phyloP scores from a whole-genome alignment of 2,329 filamentous ascomycete genomes.

The Metarhizium album region DNA sequence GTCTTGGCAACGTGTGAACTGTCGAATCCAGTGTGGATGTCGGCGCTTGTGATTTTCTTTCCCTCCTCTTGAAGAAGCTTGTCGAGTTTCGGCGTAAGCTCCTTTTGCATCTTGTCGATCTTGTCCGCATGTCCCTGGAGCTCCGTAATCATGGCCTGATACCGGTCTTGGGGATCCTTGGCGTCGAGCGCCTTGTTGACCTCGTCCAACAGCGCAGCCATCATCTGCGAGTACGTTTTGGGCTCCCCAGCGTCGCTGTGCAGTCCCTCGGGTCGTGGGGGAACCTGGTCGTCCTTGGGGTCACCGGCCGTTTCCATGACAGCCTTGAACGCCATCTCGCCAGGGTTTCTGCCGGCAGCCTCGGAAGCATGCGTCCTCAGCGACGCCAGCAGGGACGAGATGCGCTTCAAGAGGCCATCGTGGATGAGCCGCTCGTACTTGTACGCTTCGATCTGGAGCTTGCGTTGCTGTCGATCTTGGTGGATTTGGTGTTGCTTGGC shows the following conservation, averaged over 20 bases:
- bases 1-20: conserved; percentile 69
- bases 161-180: conserved; percentile 57
- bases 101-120: conserved; percentile 64
- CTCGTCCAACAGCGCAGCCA: conserved; percentile 89
- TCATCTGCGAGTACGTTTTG: conserved; percentile 91
- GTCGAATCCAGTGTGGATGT: conserved; percentile 81
- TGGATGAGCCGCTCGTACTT: conserved; percentile 93
- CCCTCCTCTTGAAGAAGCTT: conserved; percentile 77
- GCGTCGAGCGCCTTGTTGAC: conserved; percentile 79
- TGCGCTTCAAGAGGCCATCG: conserved; percentile 76
- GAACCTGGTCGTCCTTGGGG: conserved; percentile 63
- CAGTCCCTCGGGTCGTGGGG: conserved; percentile 66
- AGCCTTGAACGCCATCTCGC: conserved; percentile 78
- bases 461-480: conserved; percentile 74
- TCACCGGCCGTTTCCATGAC: conserved; percentile 73
- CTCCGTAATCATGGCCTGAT: conserved; percentile 66
- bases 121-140: conserved; percentile 67
- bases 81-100: conserved; percentile 63
- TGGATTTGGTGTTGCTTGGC: conserved; percentile 98
- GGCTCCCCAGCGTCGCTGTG: conserved; percentile 63
- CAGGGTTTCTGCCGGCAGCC: conserved; percentile 53
- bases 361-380: conserved; percentile 64
- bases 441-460: conserved; percentile 78
- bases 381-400: conserved; percentile 64
- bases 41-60: conserved; percentile 88